Evolutionary conservation across 179 eudicot genomes (phyloP), one percentile per base, ranked within the genome.

Genomic region (Spergularia azorica): DNA sequence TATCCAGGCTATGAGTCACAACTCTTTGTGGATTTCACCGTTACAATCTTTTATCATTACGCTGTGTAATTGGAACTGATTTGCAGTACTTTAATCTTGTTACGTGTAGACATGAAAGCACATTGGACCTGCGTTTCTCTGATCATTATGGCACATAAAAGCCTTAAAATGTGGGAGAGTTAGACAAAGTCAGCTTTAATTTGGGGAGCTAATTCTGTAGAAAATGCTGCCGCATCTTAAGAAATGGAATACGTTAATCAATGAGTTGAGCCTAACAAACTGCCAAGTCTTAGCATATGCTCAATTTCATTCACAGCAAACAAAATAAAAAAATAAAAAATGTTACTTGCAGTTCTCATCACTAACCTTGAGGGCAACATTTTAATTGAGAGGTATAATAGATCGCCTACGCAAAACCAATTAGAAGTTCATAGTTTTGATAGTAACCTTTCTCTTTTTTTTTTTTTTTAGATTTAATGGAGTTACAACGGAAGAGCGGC

Each of bases 401-500:
- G 21, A 3, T 59, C 20, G 32, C 12, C 13, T 12, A 36, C 38
- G 10, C 15, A 38, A 64, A 9, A 38, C 5, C 9, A 43, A 43
- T 3, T 69, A 12, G 21, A 5, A 14, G 3, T 16, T 46, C 6
- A 6, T 16, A 39, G 16, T 14, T 41, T 7, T 41, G 11, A 41
- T 66, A 8, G 0, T 3, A 41, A 43, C 32, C 2, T 26, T 26
- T 26, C 2, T 26, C 32, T 18, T 26, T 36, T 52, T 18, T 39
- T 8, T 5, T 64, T 12, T 2, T 36, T 39, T 75, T 67, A 92
- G 97, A 63, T 92, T 92, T 70, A 88, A 89, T 83, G 92, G 97
- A 61, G 94, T 92, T 66, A 92, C 97, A 76, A 82, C 88, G 3
- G 97, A 92, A 83, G 97, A 92, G 78, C 83, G 97, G 52, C 74